Evolutionary conservation across 2,329 filamentous ascomycete species (phyloP), one percentile per base, ranked within the genome.

Genomic region (Neofusicoccum sp.): DNA sequence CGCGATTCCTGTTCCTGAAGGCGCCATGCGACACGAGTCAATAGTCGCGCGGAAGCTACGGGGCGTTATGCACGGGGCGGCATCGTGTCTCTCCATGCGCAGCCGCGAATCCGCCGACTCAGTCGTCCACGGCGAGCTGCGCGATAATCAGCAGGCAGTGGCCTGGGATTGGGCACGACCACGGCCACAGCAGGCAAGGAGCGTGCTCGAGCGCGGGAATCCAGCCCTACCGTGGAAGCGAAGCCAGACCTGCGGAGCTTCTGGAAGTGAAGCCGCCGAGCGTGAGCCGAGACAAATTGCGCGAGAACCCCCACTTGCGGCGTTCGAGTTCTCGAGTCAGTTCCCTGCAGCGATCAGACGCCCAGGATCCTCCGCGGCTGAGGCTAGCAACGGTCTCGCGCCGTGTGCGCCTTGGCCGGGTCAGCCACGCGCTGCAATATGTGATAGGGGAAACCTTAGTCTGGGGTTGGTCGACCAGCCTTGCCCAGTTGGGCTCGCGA

Each of bases 161-260:
- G 34, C n/a, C 33, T 7, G 14, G 31, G 49, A 41, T 24, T 16
- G 31, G 9, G 47, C 33, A 49, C 30, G 12, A 31, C 47, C 47
- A 14, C 48, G 26, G n/a, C 41, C 24, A 38, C 51, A 41, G 9
- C 6, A 38, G 36, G 8, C 51, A 56, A 41, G 36, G 34, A 28
- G 14, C 24, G 12, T 11, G 16, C 26, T 20, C n/a, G 26, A 33
- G 36, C 36, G 51, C 51, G 20, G 16, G 12, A 28, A 28, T 16
- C 31, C 51, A 56, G 51, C 51, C 51, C 51, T 56, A 56, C 51
- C 41, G 26, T 7, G 36, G 51, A 56, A 11, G 51, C 51, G 11
- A 28, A 3, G 11, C 51, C 33, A 28, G 28, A 26, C 34, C 8
- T 16, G 24, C 30, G 49, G 49, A 4, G 12, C 8, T 56, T 56